A percentile compares a stretch with the other conserved stretches of the same genome.
Evolutionary conservation across 495 filamentous ascomycete genomes (phyloP).

Genomic region (Aspergillus avenaceus): DNA sequence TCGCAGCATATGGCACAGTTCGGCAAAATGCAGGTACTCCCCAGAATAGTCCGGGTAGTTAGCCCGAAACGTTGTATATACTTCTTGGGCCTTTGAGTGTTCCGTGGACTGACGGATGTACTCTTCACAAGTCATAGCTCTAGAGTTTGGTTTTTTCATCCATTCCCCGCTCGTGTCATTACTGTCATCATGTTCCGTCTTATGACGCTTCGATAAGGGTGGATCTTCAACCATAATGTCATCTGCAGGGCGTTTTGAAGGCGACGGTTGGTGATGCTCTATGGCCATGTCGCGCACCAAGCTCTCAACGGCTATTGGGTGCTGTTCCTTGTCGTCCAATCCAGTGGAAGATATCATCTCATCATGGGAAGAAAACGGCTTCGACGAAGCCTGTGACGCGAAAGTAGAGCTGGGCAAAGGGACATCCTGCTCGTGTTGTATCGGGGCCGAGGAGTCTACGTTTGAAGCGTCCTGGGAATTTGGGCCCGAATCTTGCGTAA

Average conservation of each 20-base stretch:
- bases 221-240: slow-evolving; percentile 7
- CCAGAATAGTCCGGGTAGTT: slow-evolving; percentile 57
- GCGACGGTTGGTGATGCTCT: slow-evolving; percentile 1
- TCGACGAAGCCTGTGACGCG: slow-evolving; percentile 12
- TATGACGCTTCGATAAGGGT: slow-evolving; percentile 17
- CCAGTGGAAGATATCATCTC: slow-evolving; percentile 15
- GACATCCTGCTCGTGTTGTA: slow-evolving; percentile 11
- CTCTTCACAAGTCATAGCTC: slow-evolving; percentile 20
- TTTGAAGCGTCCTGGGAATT: slow-evolving; percentile 17
- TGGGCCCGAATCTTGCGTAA: slow-evolving; percentile 11
- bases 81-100: slow-evolving; percentile 18
- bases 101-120: slow-evolving; percentile 20
- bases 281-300: slow-evolving; percentile 3
- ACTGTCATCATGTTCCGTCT: background rate
- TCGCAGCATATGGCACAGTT: slow-evolving; percentile 51
- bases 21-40: slow-evolving; percentile 48
- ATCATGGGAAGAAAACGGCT: slow-evolving; percentile 15
- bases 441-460: slow-evolving; percentile 25
- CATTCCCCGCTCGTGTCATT: background rate
- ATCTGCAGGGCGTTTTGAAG: slow-evolving; percentile 15
- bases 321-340: slow-evolving; percentile 2
- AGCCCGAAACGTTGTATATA: slow-evolving; percentile 48
- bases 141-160: slow-evolving; percentile 8
- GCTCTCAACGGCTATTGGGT: background rate
- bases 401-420: slow-evolving; percentile 5